Percentiles rank a stretch among this genome's conserved stretches.
phyloP scores from a whole-genome alignment of 2,329 filamentous ascomycete genomes.

The Beauveria sp. region DNA sequence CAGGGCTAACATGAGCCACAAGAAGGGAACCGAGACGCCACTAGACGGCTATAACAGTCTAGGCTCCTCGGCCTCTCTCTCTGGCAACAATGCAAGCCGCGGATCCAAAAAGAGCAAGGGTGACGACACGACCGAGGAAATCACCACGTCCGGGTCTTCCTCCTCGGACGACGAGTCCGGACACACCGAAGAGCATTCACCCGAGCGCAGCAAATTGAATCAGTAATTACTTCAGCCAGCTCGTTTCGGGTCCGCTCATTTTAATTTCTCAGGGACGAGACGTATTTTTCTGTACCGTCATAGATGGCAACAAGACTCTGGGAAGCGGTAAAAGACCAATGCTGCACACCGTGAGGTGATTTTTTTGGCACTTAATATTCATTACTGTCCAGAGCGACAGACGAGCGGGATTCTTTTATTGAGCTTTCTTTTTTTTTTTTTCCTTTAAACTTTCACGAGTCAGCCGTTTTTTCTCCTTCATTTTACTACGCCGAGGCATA shows the following conservation, averaged over 20 bases:
- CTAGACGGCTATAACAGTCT: slow-evolving; percentile 40
- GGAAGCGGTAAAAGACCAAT: slow-evolving; percentile 4
- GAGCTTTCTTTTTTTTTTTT: background rate
- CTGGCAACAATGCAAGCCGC: slow-evolving; percentile 23
- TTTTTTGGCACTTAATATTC: slow-evolving; percentile 6
- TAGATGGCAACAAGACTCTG: slow-evolving; percentile 6
- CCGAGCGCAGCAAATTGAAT: slow-evolving; percentile 15
- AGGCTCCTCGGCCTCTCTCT: slow-evolving; percentile 36
- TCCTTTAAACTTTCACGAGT: background rate
- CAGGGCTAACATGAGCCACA: slow-evolving; percentile 40
- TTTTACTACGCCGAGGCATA: background rate
- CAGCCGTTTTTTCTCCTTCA: background rate
- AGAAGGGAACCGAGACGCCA: slow-evolving; percentile 32
- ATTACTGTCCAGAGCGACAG: background rate
- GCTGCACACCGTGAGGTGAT: slow-evolving; percentile 2
- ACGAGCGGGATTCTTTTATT: background rate
- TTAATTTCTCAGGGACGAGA: background rate
- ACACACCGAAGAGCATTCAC: slow-evolving; percentile 23
- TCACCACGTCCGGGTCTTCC: slow-evolving; percentile 19
- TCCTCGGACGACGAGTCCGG: slow-evolving; percentile 33
- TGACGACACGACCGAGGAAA: slow-evolving; percentile 23
- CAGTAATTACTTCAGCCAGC: background rate
- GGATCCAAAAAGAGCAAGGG: slow-evolving; percentile 24
- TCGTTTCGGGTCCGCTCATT: background rate
- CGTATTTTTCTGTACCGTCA: slow-evolving; percentile 2